Conservation (phyloP, 2,329 filamentous ascomycete species). For the Neocucurbitaria cava region DNA sequence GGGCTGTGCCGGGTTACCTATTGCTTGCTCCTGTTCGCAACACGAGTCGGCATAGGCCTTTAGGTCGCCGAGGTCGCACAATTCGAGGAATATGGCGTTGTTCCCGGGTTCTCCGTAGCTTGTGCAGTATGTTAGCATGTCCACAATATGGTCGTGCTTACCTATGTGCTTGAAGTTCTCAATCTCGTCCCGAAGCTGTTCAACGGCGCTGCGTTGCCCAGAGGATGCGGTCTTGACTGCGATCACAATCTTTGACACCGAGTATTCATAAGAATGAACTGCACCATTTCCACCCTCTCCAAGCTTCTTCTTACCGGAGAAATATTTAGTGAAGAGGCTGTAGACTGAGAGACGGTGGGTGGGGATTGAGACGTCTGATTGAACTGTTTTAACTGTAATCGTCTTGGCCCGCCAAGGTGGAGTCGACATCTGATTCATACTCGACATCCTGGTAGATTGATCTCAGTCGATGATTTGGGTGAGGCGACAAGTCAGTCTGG, state of each 20-base stretch:
- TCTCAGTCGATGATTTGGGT: not conserved
- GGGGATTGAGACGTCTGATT: not conserved
- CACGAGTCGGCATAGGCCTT: conserved; percentile 9
- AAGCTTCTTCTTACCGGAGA: not conserved
- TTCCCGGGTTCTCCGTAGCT: too few relatives aligned
- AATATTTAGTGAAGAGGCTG: not conserved
- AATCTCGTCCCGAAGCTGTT: not conserved
- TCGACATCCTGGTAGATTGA: not conserved
- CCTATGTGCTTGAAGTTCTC: not conserved
- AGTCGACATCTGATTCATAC: too few relatives aligned
- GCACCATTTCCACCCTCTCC: not conserved
- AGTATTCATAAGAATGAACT: not conserved
- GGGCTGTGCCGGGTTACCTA: not conserved
- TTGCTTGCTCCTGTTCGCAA: conserved; percentile 1
- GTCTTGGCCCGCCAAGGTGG: not conserved
- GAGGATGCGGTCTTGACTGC: not conserved
- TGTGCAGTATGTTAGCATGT: conserved; percentile 10
- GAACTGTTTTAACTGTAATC: not conserved
- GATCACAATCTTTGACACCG: not conserved
- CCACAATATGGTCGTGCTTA: conserved; percentile 19
- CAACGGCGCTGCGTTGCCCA: not conserved
- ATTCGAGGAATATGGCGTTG: conserved; percentile 28
- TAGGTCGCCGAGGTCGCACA: conserved; percentile 26
- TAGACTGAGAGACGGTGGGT: not conserved
- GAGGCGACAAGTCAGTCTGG: not conserved